Evolutionary conservation across 352 stramenopile species (phyloP).

Genomic region (Globisporangium spinosum): DNA sequence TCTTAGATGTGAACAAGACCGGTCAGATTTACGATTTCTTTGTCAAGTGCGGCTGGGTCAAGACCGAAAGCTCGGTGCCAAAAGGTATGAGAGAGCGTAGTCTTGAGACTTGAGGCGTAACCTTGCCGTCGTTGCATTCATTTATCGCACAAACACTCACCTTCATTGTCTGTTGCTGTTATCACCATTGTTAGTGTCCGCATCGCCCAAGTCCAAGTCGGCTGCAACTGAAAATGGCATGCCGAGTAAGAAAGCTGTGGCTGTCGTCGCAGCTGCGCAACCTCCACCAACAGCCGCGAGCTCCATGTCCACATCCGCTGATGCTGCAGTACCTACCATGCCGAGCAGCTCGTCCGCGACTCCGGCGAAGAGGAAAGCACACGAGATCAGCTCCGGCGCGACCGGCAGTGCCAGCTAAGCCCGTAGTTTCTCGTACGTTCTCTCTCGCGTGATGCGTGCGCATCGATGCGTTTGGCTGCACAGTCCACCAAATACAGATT

Average conservation of each 20-base stretch:
- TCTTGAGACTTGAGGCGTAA: not conserved
- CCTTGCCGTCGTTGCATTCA: not conserved
- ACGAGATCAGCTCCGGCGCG: constrained; percentile 34
- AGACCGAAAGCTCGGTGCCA: constrained; percentile 44
- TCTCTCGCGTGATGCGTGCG: not conserved
- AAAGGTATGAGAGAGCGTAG: constrained; percentile 35
- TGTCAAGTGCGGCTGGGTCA: constrained; percentile 86
- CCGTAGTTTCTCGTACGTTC: not conserved
- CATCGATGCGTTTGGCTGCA: not conserved
- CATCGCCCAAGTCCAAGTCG: constrained; percentile 11
- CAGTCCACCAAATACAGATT: not conserved
- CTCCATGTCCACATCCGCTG: not conserved
- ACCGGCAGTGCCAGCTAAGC: constrained; percentile 2
- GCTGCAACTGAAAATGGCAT: not conserved
- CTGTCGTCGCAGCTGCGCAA: not conserved
- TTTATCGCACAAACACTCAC: not conserved
- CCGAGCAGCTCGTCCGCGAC: constrained; percentile 17
- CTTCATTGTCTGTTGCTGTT: not conserved
- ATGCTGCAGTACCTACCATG: not conserved
- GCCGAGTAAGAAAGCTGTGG: not conserved
- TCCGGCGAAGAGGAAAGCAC: constrained; percentile 49
- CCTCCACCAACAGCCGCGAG: not conserved
- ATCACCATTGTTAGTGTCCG: constrained; percentile 5
- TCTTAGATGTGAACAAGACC: constrained; percentile 74
- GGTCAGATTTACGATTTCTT: constrained; percentile 90